Evolutionary conservation across 768 basidiomycete genomes (phyloP), one percentile per base, ranked within the genome.

Genomic region (Hydnomerulius pinastri): DNA sequence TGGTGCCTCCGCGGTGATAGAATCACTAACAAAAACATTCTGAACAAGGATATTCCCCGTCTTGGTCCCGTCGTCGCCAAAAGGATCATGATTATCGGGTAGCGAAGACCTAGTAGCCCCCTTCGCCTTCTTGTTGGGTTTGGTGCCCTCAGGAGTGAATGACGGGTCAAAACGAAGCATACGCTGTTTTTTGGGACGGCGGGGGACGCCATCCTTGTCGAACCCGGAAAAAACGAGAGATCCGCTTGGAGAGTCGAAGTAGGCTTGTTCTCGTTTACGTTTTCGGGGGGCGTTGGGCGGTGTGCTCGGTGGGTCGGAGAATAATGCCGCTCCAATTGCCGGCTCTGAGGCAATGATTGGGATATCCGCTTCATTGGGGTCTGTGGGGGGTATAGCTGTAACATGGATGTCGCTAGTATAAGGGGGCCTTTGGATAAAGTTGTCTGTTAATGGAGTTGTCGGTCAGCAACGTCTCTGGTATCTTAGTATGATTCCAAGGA

Each of bases 121-220:
- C 15, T 28, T 42, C 11, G 12, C 29, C 20, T 38, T 44, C 13
- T 27, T 30, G 8, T 32, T 21, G 23, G 41, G 27, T 44, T n/a
- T 41, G 44, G 44, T 47, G 2, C 47, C 17, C 2, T 37, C 37
- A 5, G 65, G 64, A 25, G 60, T 60, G 24, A 61, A 56, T 4
- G 61, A 64, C 3, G 54, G 63, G 27, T 58, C 48, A 27, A 60
- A 66, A 11, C 62, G 59, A 33, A 70, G 60, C 42, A 51, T 68
- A 18, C 57, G 62, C 29, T 37, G 58, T 40, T 68, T 68, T 48
- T 39, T 63, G 12, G 66, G 66, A 12, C 66, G 64, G 17, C 56
- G 58, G 28, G 68, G 68, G 20, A 68, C 29, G 4, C 68, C 66
- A 13, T 64, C 56, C 30, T 66, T 66, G 39, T 65, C 65, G 50